These are phyloP conservation scores for Phytomonas sp. DNA, from an alignment of 208 protist genomes.

Conservation along the genomic window DNA sequence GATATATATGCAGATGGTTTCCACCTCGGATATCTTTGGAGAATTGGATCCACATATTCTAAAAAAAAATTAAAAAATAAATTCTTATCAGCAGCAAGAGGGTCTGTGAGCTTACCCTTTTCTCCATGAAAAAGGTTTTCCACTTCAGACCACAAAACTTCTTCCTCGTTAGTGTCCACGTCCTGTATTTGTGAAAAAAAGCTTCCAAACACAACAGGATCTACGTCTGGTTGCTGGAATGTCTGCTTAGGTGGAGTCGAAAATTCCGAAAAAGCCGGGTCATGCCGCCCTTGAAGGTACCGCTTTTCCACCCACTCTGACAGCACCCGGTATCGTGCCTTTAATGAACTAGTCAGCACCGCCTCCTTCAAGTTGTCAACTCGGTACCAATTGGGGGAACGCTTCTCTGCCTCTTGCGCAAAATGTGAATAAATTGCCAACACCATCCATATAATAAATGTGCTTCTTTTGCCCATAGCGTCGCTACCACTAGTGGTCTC, in stretches of 20 bases:
- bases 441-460: slow-evolving; percentile 47
- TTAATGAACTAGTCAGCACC: neutral
- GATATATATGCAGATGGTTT: neutral
- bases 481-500: slow-evolving; percentile 17
- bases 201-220: neutral
- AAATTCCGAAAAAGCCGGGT: neutral
- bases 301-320: neutral
- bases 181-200: neutral
- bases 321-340: neutral
- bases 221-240: neutral
- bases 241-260: neutral
- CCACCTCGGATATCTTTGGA: neutral
- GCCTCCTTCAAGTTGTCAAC: neutral
- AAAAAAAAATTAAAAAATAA: neutral
- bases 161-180: neutral
- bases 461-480: slow-evolving; percentile 19
- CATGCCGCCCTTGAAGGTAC: neutral
- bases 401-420: slow-evolving; percentile 17
- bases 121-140: neutral
- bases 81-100: neutral
- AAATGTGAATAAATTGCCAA: slow-evolving; percentile 34
- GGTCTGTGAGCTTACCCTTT: neutral
- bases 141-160: neutral
- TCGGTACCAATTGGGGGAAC: slow-evolving; percentile 7
- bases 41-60: neutral